These are phyloP conservation scores for Calonectria pteridis DNA, from an alignment of 2,329 filamentous ascomycete species.

Conservation along the genomic window DNA sequence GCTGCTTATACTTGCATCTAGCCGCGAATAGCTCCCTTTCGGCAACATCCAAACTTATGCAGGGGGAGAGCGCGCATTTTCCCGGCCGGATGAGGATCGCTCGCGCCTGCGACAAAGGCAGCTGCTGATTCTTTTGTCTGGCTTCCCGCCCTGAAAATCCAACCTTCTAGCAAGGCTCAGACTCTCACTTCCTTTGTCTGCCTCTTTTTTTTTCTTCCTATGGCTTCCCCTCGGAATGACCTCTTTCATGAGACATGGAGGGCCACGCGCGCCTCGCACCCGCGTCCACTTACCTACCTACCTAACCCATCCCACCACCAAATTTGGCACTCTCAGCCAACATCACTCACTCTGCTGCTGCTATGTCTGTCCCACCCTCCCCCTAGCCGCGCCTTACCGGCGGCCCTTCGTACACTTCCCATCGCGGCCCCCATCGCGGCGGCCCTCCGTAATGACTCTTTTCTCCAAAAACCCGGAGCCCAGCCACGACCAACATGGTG, in stretches of 20 bases:
- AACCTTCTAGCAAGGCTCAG: background rate
- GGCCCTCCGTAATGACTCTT: slow-evolving; percentile 16
- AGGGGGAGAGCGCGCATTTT: background rate
- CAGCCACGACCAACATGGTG: slow-evolving; percentile 25
- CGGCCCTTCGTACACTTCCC: slow-evolving; percentile 16
- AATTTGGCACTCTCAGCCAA: background rate
- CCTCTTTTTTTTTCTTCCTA: background rate
- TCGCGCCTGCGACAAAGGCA: background rate
- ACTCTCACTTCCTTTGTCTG: slow-evolving; percentile 1
- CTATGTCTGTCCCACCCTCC: slow-evolving; percentile 9
- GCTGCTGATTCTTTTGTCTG: background rate
- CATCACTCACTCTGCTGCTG: slow-evolving; percentile 3
- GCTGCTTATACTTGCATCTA: slow-evolving; percentile 1
- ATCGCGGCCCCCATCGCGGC: slow-evolving; percentile 11
- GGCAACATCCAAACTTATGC: background rate
- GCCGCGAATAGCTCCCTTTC: slow-evolving; percentile 2
- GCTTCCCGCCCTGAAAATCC: background rate
- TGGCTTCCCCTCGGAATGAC: slow-evolving; percentile 20
- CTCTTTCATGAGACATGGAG: slow-evolving; percentile 31
- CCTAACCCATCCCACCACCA: slow-evolving; percentile 20
- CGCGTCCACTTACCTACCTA: slow-evolving; percentile 8
- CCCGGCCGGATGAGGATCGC: no score
- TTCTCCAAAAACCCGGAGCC: background rate
- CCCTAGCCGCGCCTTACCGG: slow-evolving; percentile 1
- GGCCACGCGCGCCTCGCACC: slow-evolving; percentile 29